Evolutionary conservation across 2,329 filamentous ascomycete genomes (phyloP).

Genomic region (Fusarium anguioides): DNA sequence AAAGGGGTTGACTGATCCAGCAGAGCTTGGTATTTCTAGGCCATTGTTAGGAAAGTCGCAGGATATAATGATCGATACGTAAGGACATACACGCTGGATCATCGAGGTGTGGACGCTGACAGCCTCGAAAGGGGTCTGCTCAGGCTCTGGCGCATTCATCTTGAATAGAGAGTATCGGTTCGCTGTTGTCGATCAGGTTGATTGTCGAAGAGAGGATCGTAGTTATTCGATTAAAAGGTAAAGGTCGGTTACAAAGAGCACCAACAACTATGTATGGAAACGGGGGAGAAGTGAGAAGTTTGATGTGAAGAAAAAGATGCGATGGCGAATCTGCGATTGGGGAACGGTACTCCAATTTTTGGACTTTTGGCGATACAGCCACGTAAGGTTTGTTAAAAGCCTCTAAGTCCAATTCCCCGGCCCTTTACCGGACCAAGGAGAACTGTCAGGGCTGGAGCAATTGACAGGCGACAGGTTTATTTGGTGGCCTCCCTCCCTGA

Average conservation of each 20-base stretch:
- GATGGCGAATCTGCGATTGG: slow-evolving; percentile 21
- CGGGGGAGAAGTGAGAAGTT: slow-evolving; percentile 6
- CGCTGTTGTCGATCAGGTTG: slow-evolving; percentile 16
- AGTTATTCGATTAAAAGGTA: background rate
- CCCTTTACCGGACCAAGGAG: slow-evolving; percentile 36
- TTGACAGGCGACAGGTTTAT: slow-evolving; percentile 22
- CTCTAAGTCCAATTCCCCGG: slow-evolving; percentile 20
- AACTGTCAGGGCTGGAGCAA: background rate
- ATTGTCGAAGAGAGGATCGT: background rate
- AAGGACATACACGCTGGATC: slow-evolving; percentile 73
- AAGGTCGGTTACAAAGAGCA: background rate
- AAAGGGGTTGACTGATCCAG: slow-evolving; percentile 94
- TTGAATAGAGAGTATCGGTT: slow-evolving; percentile 37
- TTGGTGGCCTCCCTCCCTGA: slow-evolving; percentile 31
- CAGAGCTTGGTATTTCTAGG: slow-evolving; percentile 89
- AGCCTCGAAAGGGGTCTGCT: slow-evolving; percentile 90
- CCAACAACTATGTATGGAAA: slow-evolving; percentile 6
- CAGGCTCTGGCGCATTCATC: slow-evolving; percentile 90
- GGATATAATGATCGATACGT: background rate
- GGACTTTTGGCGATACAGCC: slow-evolving; percentile 43
- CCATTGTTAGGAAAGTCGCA: slow-evolving; percentile 30
- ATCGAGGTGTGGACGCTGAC: slow-evolving; percentile 86
- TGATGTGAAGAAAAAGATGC: slow-evolving; percentile 16
- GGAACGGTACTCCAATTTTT: slow-evolving; percentile 14
- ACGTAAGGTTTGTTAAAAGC: slow-evolving; percentile 35